Percentiles rank a stretch among this genome's conserved stretches.
These are phyloP conservation scores for Paecilomyces niveus DNA, from an alignment of 2,329 filamentous ascomycete species.

Conservation along the genomic window DNA sequence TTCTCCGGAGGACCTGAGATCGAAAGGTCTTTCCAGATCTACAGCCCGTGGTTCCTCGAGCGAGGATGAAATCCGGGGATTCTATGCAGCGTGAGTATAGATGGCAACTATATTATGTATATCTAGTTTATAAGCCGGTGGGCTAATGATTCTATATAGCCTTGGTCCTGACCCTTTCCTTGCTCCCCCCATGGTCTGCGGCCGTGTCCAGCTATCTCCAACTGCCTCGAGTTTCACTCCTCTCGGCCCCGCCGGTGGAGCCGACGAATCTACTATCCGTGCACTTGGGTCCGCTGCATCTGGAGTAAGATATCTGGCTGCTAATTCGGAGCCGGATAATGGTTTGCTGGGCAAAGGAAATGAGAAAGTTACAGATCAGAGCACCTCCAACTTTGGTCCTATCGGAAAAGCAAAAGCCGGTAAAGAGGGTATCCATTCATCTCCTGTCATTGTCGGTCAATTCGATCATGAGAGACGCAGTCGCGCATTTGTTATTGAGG, in stretches of 20 bases:
- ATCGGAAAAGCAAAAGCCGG: conserved; percentile 14
- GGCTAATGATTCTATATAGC: conserved; percentile 7
- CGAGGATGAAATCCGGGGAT: conserved; percentile 9
- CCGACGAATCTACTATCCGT: conserved; percentile 5
- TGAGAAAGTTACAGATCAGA: conserved; percentile 7
- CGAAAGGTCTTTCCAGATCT: conserved; percentile 24
- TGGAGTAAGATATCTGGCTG: conserved; percentile 12
- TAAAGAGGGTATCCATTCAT: conserved; percentile 4
- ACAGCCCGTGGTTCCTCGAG: conserved; percentile 8
- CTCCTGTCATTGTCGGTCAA: conserved; percentile 11
- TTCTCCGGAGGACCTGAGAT: conserved; percentile 52
- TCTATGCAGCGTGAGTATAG: conserved; percentile 17
- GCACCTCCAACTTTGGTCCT: conserved; percentile 13
- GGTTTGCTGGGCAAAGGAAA: conserved; percentile 5
- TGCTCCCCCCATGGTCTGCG: conserved; percentile 11
- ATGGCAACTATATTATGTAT: neutral
- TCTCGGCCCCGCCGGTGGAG: conserved; percentile 19
- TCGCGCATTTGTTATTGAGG: conserved; percentile 26
- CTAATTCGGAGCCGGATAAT: conserved; percentile 14
- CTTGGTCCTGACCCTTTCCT: conserved; percentile 23
- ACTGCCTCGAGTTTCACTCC: conserved; percentile 58
- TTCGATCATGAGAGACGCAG: conserved; percentile 19
- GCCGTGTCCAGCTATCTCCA: conserved; percentile 48
- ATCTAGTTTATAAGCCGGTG: neutral
- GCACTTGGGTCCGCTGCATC: conserved; percentile 7